Percentiles rank a stretch among this genome's conserved stretches.
Evolutionary conservation across 257 asterid species (phyloP).

Genomic region (Fraxinus cuspidata): DNA sequence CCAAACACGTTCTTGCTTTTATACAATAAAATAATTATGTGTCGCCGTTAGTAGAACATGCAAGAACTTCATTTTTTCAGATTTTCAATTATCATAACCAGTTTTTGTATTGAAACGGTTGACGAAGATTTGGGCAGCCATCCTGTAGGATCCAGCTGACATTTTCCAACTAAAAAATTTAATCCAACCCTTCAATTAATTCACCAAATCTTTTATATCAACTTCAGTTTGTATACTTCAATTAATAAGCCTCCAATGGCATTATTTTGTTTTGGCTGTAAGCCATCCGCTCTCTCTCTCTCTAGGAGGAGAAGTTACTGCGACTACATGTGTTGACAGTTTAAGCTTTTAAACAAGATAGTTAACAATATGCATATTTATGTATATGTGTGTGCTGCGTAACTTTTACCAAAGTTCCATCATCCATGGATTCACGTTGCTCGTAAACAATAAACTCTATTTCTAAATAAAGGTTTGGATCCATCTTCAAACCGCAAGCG

Average conservation of each 20-base stretch:
- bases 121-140: slow-evolving; percentile 91
- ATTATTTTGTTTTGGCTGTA: slow-evolving; percentile 75
- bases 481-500: no score
- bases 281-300: slow-evolving; percentile 85
- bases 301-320: slow-evolving; percentile 97
- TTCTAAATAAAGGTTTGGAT: no score
- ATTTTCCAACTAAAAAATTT: slow-evolving; percentile 4
- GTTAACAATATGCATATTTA: no score
- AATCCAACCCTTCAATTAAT: no score
- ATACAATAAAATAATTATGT: slow-evolving; percentile 15
- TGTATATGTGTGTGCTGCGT: no score
- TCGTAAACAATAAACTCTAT: slow-evolving; percentile 46
- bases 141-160: slow-evolving; percentile 96
- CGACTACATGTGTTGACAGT: slow-evolving; percentile 61
- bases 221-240: no score
- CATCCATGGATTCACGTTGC: slow-evolving; percentile 87
- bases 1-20: no score
- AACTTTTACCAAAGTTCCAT: slow-evolving; percentile 67
- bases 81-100: slow-evolving; percentile 90
- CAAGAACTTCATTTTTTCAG: slow-evolving; percentile 74
- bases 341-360: no score
- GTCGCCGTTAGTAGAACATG: slow-evolving; percentile 58
- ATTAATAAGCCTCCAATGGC: slow-evolving; percentile 58
- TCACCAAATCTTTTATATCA: no score
- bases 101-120: slow-evolving; percentile 77